These are phyloP conservation scores for Alloteropsis semialata DNA, from an alignment of 176 grass and related monocot genomes.

Conservation along the genomic window DNA sequence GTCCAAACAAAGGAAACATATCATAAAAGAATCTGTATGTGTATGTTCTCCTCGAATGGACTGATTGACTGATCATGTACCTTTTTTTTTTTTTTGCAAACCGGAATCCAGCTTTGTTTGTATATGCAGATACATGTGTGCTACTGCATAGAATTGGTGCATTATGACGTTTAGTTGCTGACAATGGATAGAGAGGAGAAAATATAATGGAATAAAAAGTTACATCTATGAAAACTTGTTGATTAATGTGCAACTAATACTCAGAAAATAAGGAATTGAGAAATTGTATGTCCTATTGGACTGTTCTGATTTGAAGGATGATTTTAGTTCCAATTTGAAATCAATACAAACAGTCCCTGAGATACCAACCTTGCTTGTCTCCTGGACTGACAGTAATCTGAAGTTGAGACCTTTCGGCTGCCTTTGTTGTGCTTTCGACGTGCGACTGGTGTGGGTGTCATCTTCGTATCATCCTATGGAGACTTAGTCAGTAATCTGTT, in stretches of 20 bases:
- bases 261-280: no score
- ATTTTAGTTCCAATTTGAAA: background rate
- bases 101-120: conserved; percentile 35
- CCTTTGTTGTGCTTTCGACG: conserved; percentile 21
- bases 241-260: background rate
- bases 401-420: conserved; percentile 34
- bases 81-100: no score
- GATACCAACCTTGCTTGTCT: background rate
- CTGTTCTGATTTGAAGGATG: background rate
- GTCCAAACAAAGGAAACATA: conserved; percentile 35
- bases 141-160: background rate
- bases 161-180: no score
- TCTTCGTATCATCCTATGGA: background rate
- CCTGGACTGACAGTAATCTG: background rate
- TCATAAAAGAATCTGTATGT: background rate
- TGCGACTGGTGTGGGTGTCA: background rate
- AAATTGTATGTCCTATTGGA: background rate
- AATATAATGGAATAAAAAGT: no score
- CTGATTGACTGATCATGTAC: conserved; percentile 33
- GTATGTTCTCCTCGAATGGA: background rate
- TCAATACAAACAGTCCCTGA: background rate
- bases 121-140: background rate
- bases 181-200: no score
- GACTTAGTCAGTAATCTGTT: background rate
- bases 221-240: background rate